Evolutionary conservation across 768 basidiomycete species (phyloP).

Genomic region (Xanthoconium stramineum): DNA sequence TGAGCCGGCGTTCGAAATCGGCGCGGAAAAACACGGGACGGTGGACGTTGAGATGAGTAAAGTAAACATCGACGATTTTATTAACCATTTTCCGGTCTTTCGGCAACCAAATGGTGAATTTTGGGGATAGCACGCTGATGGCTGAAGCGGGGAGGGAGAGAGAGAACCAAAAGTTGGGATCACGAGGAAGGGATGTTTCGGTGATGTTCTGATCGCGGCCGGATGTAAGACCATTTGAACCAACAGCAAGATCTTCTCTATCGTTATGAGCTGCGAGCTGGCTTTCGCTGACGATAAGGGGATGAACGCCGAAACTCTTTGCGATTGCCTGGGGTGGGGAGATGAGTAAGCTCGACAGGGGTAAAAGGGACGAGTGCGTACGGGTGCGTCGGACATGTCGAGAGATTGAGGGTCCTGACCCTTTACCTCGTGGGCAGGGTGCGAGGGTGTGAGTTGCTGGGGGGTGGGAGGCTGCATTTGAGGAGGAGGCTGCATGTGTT

Average conservation of each 20-base stretch:
- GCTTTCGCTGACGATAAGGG: conserved; percentile 63
- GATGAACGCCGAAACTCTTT: conserved; percentile 74
- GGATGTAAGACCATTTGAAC: conserved; percentile 65
- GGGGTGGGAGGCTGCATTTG: conserved; percentile 32
- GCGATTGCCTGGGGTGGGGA: conserved; percentile 52
- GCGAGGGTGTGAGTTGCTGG: conserved; percentile 22
- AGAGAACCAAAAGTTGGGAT: conserved; percentile 58
- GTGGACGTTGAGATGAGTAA: conserved; percentile 72
- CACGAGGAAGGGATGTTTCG: conserved; percentile 55
- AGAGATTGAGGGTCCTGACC: conserved; percentile 78
- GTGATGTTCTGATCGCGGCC: conserved; percentile 62
- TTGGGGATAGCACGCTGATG: conserved; percentile 15
- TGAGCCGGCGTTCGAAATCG: conserved; percentile 64
- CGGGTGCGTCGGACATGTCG: conserved; percentile 72
- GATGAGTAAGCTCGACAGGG: conserved; percentile 3
- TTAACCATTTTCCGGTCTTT: conserved; percentile 68
- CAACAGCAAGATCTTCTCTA: conserved; percentile 75
- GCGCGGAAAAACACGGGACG: conserved; percentile 70
- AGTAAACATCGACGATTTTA: conserved; percentile 67
- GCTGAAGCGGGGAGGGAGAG: conserved; percentile 52
- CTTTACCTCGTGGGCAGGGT: conserved; percentile 44
- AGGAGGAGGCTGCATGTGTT: conserved; percentile 34
- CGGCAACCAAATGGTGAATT: conserved; percentile 61
- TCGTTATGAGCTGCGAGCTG: conserved; percentile 51
- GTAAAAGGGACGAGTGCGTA: conserved; percentile 16